Evolutionary conservation across 2,329 filamentous ascomycete species (phyloP), one percentile per base, ranked within the genome.

Genomic region (Phoma sp.): DNA sequence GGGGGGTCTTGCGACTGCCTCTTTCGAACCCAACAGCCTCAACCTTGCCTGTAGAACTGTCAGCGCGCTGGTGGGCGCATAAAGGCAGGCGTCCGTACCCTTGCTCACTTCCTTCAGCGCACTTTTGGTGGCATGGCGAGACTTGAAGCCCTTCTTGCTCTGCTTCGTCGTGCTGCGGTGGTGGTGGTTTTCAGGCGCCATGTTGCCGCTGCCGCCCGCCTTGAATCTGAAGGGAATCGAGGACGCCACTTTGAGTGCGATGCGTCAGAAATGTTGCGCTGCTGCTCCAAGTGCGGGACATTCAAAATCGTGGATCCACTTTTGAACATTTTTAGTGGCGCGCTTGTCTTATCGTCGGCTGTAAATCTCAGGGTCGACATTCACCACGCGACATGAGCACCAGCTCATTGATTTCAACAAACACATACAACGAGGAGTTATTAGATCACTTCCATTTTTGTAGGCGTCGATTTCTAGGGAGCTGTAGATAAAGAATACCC

Each of bases 111-210:
- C 91, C 73, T 95, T 91, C 70, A 97, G 77, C 53, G 91, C 85
- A 69, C 90, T 87, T 77, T 98, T 98, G 58, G 90, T 91, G 36
- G 93, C 86, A 80, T 96, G 93, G 73, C 88, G 88, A 54, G 91
- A 91, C 79, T 99, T 99, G 83, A 93, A 99, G 24, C 88, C 75
- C 81, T 99, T 99, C 78, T 96, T 87, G 62, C 84, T 79, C 68
- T 86, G 81, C 82, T 98, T 99, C 48, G 93, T 96, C 54, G 93
- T 97, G 70, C 90, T 90, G 75, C 93, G 86, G 77, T 99, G 95
- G 72, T 93, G 93, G 77, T 98, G 91, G 64, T 80, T 76, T 27
- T 63, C 59, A 77, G 86, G 84, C 71, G 90, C 87, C 90, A 95
- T 95, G 64, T 72, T 77, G 67, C 77, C 76, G 58, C 70, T 76